Evolutionary conservation across 2,329 filamentous ascomycete genomes (phyloP), one percentile per base, ranked within the genome.

Genomic region (Talaromyces sp.): DNA sequence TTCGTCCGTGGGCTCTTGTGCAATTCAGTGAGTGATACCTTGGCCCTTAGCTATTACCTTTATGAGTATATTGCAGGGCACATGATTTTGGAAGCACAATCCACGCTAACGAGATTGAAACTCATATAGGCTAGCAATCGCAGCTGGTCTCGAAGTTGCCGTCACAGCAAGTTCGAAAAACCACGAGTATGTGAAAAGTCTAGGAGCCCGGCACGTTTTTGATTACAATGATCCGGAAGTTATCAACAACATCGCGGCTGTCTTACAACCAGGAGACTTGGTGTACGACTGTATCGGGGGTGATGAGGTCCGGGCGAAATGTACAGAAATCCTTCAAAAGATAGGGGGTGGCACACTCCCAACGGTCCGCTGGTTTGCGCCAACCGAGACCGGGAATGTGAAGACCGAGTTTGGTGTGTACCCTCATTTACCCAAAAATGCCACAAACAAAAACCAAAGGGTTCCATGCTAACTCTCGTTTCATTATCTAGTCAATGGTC

Each of bases 191-290:
- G 75, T 77, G n/a, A 72, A 71, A 16, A 71, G 67, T 0, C 64
- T 73, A 1, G 78, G 78, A 1, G 78, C 76, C 8, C 67, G 68
- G 5, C 67, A 76, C 56, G 76, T 70, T 60, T 79, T 80, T 61
- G 76, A 82, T 64, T 81, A 83, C 62, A 75, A 72, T 13, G 75
- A 79, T 56, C 59, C 68, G 2, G 48, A 75, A 0, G 77, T 80
- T 1, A 70, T 76, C 10, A 67, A 75, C 2, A 72, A 73, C 9
- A 78, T 82, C 67, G 70, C 68, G 14, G 63, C 70, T 43, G 16
- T 54, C 35, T 54, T 62, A 19, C 48, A 62, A 16, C 22, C 47
- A 19, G 60, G 60, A 35, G 60, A 62, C 43, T 16, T 62, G 7
- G 60, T 62, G 3, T 62, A 41, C 43, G 60, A 62, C n/a, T 0